Conservation (phyloP, 495 filamentous ascomycete genomes). For the Penicillium bovifimosum region DNA sequence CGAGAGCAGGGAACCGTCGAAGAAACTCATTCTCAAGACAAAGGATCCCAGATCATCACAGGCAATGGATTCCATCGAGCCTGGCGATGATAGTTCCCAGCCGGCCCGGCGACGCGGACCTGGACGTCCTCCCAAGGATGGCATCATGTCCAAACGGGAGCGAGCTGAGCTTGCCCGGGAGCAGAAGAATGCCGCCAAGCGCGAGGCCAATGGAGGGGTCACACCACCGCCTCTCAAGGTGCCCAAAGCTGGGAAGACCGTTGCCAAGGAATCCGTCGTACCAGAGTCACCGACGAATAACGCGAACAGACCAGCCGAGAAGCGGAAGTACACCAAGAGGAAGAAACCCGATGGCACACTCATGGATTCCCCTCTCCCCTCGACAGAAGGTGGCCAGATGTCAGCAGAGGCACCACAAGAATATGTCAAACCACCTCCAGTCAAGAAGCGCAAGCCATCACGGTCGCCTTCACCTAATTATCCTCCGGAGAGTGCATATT, state of each 20-base stretch:
- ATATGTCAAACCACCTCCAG: conserved; percentile 41
- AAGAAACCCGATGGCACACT: conserved; percentile 53
- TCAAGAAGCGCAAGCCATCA: conserved; percentile 52
- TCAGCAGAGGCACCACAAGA: conserved; percentile 39
- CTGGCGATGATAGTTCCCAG: conserved; percentile 32
- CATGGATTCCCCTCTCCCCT: conserved; percentile 39
- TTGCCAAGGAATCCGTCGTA: conserved; percentile 36
- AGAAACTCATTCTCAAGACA: conserved; percentile 37
- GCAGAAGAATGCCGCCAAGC: conserved; percentile 46
- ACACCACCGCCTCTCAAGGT: conserved; percentile 44
- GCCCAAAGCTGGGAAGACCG: conserved; percentile 55
- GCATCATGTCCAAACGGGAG: conserved; percentile 86
- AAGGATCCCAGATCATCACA: conserved; percentile 29
- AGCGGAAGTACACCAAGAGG: conserved; percentile 73
- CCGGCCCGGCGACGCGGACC: conserved; percentile 72
- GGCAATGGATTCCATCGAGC: conserved; percentile 31
- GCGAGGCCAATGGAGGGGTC: conserved; percentile 41
- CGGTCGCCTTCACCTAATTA: conserved; percentile 67
- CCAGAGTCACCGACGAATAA: conserved; percentile 49
- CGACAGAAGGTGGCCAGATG: conserved; percentile 44
- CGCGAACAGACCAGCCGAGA: conserved; percentile 57
- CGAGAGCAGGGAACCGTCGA: conserved; percentile 32
- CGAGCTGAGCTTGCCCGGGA: conserved; percentile 61
- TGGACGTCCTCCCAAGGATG: conserved; percentile 85
- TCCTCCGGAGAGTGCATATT: conserved; percentile 68